Conservation (phyloP, 768 basidiomycete species). For the Tubosaeta brunneosetosa region DNA sequence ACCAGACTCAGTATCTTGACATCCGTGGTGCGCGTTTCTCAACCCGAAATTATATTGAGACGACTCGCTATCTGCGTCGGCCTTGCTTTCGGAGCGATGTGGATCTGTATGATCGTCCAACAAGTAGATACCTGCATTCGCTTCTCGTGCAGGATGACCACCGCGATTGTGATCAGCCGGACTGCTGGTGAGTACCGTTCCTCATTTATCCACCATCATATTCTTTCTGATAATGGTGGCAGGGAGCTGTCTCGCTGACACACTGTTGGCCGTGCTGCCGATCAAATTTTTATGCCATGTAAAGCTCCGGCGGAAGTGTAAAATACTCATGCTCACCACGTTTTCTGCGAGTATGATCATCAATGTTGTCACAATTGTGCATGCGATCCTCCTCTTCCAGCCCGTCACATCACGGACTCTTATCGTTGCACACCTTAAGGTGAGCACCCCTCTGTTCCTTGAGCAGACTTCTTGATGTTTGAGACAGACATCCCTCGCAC, state of each 20-base stretch:
- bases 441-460: not conserved
- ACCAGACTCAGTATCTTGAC: conserved; percentile 16
- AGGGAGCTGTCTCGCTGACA: conserved; percentile 11
- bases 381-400: conserved; percentile 4
- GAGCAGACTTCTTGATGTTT: not conserved
- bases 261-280: conserved; percentile 6
- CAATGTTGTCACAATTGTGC: conserved; percentile 9
- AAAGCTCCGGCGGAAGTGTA: conserved; percentile 2
- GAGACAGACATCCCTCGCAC: not conserved
- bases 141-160: not conserved
- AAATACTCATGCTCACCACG: conserved; percentile 5
- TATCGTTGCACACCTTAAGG: conserved; percentile 14
- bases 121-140: conserved; percentile 2
- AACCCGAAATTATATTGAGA: conserved; percentile 1
- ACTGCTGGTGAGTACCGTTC: conserved; percentile 7
- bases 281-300: conserved; percentile 1
- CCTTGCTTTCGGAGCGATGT: conserved; percentile 12
- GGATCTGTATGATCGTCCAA: conserved; percentile 3
- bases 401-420: not conserved
- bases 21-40: conserved; percentile 13
- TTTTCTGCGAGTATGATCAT: conserved; percentile 17
- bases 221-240: not conserved
- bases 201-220: not conserved
- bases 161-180: conserved; percentile 6
- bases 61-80: conserved; percentile 2